phyloP scores from a whole-genome alignment of 148 eudicot species.

The Fagopyrum homotropicum region DNA sequence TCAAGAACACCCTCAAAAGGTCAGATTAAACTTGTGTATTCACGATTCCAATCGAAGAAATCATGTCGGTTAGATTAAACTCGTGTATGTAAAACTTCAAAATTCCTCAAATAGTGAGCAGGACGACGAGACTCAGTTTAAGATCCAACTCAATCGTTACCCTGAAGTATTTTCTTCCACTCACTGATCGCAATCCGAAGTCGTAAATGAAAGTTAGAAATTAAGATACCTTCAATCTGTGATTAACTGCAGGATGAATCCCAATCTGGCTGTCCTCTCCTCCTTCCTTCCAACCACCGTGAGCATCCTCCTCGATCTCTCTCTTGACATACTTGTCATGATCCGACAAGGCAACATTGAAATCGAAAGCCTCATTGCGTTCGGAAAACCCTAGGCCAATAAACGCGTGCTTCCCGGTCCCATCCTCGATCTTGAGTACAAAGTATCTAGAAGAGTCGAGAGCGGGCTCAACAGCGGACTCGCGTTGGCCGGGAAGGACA shows the following conservation, averaged over 20 bases:
- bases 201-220: neutral
- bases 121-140: neutral
- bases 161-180: neutral
- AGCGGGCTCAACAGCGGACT: conserved; percentile 68
- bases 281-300: conserved; percentile 18
- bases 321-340: conserved; percentile 86
- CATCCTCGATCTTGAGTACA: conserved; percentile 87
- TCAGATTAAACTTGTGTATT: neutral
- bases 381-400: conserved; percentile 83
- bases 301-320: conserved; percentile 50
- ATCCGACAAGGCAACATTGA: conserved; percentile 93
- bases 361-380: conserved; percentile 96
- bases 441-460: conserved; percentile 89
- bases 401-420: conserved; percentile 88
- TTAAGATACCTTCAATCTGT: conserved; percentile 64
- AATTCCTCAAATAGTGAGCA: neutral
- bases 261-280: conserved; percentile 50
- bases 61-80: neutral
- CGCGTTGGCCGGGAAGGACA: conserved; percentile 66
- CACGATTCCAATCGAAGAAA: neutral
- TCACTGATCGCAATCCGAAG: neutral
- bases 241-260: conserved; percentile 97
- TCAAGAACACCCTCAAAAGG: neutral
- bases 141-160: neutral
- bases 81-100: neutral